Evolutionary conservation across 345 rosid genomes (phyloP).

Genomic region (Populus pruinosa): DNA sequence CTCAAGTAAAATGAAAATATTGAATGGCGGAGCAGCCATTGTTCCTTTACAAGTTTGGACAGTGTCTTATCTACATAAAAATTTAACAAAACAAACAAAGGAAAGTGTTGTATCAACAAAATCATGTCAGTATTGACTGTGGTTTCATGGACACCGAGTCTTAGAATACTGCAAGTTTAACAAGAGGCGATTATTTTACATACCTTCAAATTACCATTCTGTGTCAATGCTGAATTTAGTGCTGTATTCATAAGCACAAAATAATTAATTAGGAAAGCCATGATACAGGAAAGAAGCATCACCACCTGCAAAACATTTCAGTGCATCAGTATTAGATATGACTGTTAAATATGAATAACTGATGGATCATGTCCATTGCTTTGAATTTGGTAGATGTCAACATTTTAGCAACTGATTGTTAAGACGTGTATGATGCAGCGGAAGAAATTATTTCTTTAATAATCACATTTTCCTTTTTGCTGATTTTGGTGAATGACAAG

Average conservation of each 20-base stretch:
- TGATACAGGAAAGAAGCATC: slow-evolving; percentile 24
- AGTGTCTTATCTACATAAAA: background rate
- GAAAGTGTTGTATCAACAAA: background rate
- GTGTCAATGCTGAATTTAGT: slow-evolving; percentile 27
- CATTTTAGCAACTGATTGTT: background rate
- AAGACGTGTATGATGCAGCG: background rate
- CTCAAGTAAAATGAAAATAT: background rate
- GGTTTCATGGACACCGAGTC: background rate
- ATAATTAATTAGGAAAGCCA: slow-evolving; percentile 28
- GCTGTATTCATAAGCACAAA: slow-evolving; percentile 28
- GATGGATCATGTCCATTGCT: background rate
- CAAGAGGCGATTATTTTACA: background rate
- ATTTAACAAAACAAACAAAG: background rate
- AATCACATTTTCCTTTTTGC: background rate
- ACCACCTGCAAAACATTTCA: slow-evolving; percentile 17
- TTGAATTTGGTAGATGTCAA: background rate
- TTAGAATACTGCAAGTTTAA: background rate
- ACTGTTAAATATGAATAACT: background rate
- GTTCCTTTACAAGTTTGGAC: background rate
- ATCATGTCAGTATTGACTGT: background rate
- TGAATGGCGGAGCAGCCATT: background rate
- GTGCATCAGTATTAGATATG: background rate
- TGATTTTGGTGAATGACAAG: background rate
- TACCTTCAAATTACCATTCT: slow-evolving; percentile 29
- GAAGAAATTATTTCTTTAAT: background rate